Conservation (phyloP, 805 yeast species). For the Wickerhamiella galacta region DNA sequence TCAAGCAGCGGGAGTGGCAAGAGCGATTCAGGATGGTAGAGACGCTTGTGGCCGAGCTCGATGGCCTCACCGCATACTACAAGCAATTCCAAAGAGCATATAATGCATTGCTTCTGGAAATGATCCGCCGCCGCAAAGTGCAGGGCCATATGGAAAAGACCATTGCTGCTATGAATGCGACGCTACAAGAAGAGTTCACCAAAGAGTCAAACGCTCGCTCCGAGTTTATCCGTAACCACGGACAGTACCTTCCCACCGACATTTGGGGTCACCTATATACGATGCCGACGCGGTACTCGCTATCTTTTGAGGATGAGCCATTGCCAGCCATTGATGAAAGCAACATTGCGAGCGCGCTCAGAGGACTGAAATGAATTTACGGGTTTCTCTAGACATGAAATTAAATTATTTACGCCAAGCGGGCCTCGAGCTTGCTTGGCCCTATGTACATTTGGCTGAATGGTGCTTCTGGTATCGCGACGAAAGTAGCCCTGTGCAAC, state of each 20-base stretch:
- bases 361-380: too few species aligned
- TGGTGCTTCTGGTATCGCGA: too few species aligned
- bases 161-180: constrained; percentile 27
- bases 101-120: constrained; percentile 34
- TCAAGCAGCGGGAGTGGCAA: constrained; percentile 12
- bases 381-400: too few species aligned
- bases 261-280: constrained; percentile 24
- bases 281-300: background rate
- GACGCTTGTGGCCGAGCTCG: constrained; percentile 22
- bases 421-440: too few species aligned
- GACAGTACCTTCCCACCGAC: constrained; percentile 40
- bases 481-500: too few species aligned
- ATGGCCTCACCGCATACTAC: constrained; percentile 33
- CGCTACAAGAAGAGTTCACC: constrained; percentile 25
- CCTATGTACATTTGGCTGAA: too few species aligned
- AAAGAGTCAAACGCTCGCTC: constrained; percentile 31
- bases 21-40: constrained; percentile 16
- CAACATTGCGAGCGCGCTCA: background rate
- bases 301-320: background rate
- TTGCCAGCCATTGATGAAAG: background rate
- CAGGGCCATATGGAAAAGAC: constrained; percentile 27
- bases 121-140: constrained; percentile 31
- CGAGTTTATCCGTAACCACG: constrained; percentile 31
- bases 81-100: constrained; percentile 36
- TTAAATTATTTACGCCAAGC: too few species aligned